Evolutionary conservation across 2,329 filamentous ascomycete genomes (phyloP).

Genomic region (Colletotrichum sp.): DNA sequence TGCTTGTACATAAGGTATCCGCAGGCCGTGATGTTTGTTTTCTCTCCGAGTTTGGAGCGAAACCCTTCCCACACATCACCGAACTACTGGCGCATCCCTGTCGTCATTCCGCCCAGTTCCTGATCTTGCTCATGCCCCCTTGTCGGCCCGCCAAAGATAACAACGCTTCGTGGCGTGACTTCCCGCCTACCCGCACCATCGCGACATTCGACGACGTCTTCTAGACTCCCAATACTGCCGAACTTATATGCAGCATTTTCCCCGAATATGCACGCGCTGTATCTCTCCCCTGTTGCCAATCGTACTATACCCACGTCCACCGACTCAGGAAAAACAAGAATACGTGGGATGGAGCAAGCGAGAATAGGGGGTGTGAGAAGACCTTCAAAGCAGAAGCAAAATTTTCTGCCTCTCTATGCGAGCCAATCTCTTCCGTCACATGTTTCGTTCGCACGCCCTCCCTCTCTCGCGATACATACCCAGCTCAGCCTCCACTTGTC

Average conservation of each 20-base stretch:
- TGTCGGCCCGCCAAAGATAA: slow-evolving; percentile 1
- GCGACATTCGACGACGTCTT: not conserved
- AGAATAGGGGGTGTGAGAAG: not conserved
- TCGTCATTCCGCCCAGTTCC: not conserved
- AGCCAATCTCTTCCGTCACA: not conserved
- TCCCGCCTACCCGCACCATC: not conserved
- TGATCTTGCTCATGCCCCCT: not conserved
- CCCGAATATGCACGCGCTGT: not conserved
- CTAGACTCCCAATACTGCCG: not conserved
- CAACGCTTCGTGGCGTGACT: slow-evolving; percentile 7
- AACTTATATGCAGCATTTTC: not conserved
- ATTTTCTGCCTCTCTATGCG: not conserved
- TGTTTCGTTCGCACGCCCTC: not conserved
- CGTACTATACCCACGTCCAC: not conserved
- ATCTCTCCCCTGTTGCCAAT: not conserved
- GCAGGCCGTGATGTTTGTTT: not conserved
- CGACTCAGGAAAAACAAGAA: not conserved
- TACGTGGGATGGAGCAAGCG: not conserved
- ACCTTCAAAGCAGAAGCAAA: not conserved
- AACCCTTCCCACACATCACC: not conserved
- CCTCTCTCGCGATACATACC: not conserved
- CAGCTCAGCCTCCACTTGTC: not conserved
- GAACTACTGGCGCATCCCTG: not conserved
- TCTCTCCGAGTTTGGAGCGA: slow-evolving; percentile 16
- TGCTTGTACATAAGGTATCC: not conserved